Percentiles rank a stretch among this genome's conserved stretches.
These are phyloP conservation scores for Lachancea cidri DNA, from an alignment of 805 yeast genomes.

Conservation along the genomic window DNA sequence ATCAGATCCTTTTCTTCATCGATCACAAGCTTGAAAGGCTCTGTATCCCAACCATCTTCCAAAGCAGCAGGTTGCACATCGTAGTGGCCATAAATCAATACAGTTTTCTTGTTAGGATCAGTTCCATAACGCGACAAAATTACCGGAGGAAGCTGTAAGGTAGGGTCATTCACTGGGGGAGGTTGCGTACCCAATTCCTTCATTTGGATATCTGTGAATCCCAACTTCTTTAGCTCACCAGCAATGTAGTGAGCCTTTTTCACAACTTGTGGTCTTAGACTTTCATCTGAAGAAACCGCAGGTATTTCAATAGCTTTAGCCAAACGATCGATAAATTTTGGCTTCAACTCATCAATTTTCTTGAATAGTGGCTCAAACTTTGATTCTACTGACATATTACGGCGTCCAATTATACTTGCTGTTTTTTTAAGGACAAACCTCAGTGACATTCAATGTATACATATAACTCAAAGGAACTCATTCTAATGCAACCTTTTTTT, in stretches of 20 bases:
- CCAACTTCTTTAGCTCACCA: constrained; percentile 61
- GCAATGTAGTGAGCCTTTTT: constrained; percentile 83
- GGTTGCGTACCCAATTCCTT: constrained; percentile 86
- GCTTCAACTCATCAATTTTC: constrained; percentile 70
- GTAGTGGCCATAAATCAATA: constrained; percentile 92
- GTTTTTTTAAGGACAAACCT: neutral
- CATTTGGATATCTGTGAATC: constrained; percentile 77
- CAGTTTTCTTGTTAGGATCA: constrained; percentile 80
- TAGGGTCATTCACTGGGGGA: constrained; percentile 70
- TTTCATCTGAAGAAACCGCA: constrained; percentile 89
- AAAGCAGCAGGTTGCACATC: constrained; percentile 94
- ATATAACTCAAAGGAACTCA: no score
- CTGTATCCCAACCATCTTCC: constrained; percentile 95
- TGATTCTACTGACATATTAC: constrained; percentile 8
- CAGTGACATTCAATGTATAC: neutral
- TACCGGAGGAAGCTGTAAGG: constrained; percentile 83
- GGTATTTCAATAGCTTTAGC: constrained; percentile 88
- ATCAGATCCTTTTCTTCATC: constrained; percentile 62
- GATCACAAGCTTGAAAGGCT: constrained; percentile 72
- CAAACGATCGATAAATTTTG: constrained; percentile 66
- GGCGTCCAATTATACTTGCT: neutral
- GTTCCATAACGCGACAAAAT: constrained; percentile 84
- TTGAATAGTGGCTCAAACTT: constrained; percentile 33
- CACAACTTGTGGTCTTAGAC: constrained; percentile 81
- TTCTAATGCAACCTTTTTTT: no score